Conservation (phyloP, 1,284 basidiomycete species). For the Austroboletus niveus region DNA sequence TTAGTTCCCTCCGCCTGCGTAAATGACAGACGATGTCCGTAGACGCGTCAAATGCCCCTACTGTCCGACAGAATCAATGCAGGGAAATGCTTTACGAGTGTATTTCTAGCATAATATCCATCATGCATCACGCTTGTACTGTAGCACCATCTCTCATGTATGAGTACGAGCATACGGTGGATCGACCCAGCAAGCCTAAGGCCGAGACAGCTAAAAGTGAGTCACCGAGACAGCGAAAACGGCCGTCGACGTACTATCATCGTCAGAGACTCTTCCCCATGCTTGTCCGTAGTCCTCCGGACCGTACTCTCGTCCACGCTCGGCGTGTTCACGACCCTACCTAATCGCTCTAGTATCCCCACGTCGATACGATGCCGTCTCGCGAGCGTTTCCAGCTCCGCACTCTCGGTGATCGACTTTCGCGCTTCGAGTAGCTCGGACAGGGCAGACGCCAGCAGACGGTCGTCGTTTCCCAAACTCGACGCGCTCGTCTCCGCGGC, state of each 20-base stretch:
- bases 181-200: slow-evolving; percentile 31
- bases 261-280: slow-evolving; percentile 59
- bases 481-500: neutral
- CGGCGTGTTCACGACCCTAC: slow-evolving; percentile 68
- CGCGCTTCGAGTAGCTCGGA: slow-evolving; percentile 64
- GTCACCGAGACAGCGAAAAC: too few species aligned
- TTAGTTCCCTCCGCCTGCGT: neutral
- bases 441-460: slow-evolving; percentile 57
- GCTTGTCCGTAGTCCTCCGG: slow-evolving; percentile 47
- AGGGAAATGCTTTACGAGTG: slow-evolving; percentile 61
- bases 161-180: slow-evolving; percentile 8
- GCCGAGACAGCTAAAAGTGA: slow-evolving; percentile 14
- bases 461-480: slow-evolving; percentile 42
- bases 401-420: slow-evolving; percentile 44
- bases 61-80: slow-evolving; percentile 75
- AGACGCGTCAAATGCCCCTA: slow-evolving; percentile 89
- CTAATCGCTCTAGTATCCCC: slow-evolving; percentile 53
- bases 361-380: slow-evolving; percentile 58
- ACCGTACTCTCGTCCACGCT: slow-evolving; percentile 56
- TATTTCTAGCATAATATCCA: slow-evolving; percentile 56
- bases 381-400: slow-evolving; percentile 45
- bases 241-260: slow-evolving; percentile 46
- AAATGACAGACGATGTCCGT: slow-evolving; percentile 4
- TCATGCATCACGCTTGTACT: slow-evolving; percentile 12
- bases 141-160: neutral